Evolutionary conservation across 2,329 filamentous ascomycete species (phyloP), one percentile per base, ranked within the genome.

Genomic region (Phyllachora maydis): DNA sequence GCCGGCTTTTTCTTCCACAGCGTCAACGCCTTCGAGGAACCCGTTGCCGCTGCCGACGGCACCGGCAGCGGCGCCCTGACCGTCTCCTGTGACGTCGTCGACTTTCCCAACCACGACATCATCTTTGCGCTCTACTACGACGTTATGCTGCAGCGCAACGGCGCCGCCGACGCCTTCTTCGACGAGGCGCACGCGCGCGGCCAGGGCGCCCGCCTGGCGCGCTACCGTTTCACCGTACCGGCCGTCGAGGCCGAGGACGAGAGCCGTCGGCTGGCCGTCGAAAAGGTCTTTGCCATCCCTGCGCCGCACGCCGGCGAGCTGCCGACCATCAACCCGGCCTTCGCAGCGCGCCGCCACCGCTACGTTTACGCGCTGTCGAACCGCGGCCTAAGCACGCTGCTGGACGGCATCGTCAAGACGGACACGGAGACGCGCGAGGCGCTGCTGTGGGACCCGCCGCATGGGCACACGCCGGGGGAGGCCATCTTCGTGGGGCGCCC

Each of bases 1-100:
- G 60, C 74, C 0, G 69, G 69, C 22, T 90, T 83, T 51, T 72
- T 67, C 44, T 90, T 90, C 43, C 79, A 91, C 45, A 65, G 64
- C 0, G 53, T 79, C 39, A 90, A 90, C 34, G 64, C 76, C 0
- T 88, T 70, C 40, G 75, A 85, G 36, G 61, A 77, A 31, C n/a
- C n/a, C n/a, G n/a, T n/a, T n/a, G n/a, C n/a, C n/a, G n/a, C n/a
- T n/a, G 32, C 36, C 1, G 47, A 53, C 2, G 35, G 40, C 0
- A 39, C 38, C 3, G 27, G 37, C 8, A 27, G 35, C 7, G 24
- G 21, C 8, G 22, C 19, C n/a, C 27, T 22, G 9, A 26, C 8
- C n/a, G 46, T 47, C 4, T 54, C 69, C 28, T 65, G 71, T 26
- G 79, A 90, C 30, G 40, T 73, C 2, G 45, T 69, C 15, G 50